Base-by-base conservation (phyloP, 768 basidiomycete genomes). In the Hirschioporus abietinus region DNA sequence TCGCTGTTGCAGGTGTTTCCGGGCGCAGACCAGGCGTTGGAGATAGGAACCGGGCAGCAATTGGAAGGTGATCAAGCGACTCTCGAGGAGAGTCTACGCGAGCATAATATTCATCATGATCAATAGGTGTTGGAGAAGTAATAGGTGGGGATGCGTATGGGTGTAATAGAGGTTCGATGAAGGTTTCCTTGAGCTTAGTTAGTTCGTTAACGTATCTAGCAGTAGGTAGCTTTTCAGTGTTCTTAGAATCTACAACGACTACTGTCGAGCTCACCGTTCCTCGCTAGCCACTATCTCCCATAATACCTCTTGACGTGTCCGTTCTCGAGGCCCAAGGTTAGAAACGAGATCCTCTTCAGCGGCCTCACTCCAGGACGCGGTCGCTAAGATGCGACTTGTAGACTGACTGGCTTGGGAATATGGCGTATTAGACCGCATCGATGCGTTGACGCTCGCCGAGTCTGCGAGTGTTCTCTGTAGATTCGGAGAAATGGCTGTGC, bases 261-360 rank as follows among this genome's bases (percentile, higher is more conserved):
- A 65, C 57, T 60, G 34, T 59, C 42, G 18, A 26, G 78, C 86
- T 63, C 72, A 93, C 93, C 95, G 88, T 76, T 98, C 95, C 79
- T 98, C 96, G 70, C 93, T 95, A 34, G 92, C 90, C 63, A 98
- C 95, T 70, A 98, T 98, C 80, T 98, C 96, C 81, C 94, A 97
- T 27, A 98, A 77, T 7, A 98, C 96, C 79, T 98, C 96, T 77
- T 98, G 96, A 64, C 96, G 86, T 52, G 96, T 97, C 66, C 96
- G 87, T 76, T 98, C 96, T 68, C 93, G 87, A 60, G 93, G 89
- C n/a, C 95, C 93, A 36, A 98, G 82, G 74, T 98, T 94, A 60
- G 89, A 88, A 23, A 98, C 92, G 58, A 98, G 86, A 76, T 98
- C 96, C 66, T 93, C 94, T 75, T 96, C 95, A 10, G 95, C 93